Base-by-base conservation (phyloP, 2,329 filamentous ascomycete genomes). In the Aureobasidium pullulans region DNA sequence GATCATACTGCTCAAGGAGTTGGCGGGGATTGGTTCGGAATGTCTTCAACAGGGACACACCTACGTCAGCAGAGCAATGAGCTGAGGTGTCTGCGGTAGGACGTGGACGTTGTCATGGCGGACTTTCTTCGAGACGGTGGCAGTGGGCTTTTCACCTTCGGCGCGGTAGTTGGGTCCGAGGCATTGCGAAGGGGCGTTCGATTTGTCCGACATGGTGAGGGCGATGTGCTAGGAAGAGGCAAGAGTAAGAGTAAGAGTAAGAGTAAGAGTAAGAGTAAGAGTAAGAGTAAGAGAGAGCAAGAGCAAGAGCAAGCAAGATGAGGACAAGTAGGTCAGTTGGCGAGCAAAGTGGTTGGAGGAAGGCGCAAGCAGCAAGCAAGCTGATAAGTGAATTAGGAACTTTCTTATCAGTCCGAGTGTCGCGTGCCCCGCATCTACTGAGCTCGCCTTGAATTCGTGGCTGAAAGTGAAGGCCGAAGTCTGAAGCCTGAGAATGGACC, bases 31-130 rank as follows among this genome's bases (percentile, higher is more conserved):
- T 54, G 49, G 28, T 32, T 57, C 28, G 32, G 29, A 19, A 40
- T 7, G 46, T 56, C 16, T 29, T 36, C 19, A 31, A 13, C 40
- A 49, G 56, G 43, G 29, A 61, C 54, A 54, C 48, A 84, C 91
- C 81, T 85, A 96, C 94, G 94, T 96, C 76, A 99, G 83, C 65
- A 99, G 83, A 65, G 94, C 92, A 76, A 99, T 99, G 65, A 99
- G 83, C 79, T 99, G 94, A 50, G 94, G 92, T 10, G 94, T 96
- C 76, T 97, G 94, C 32, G 89, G 84, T 47, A 99, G 80, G 64
- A 95, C 88, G 71, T 91, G 87, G 65, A 99, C 90, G 78, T 96
- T 96, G 63, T 91, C 86, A 69, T 90, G 87, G 46, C 84, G 77
- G 40, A 96, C 85, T 62, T 84, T 82, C 60, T 86, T 92, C 11